phyloP scores from a whole-genome alignment of 2,329 filamentous ascomycete genomes.

The Colletotrichum lindemuthianum region DNA sequence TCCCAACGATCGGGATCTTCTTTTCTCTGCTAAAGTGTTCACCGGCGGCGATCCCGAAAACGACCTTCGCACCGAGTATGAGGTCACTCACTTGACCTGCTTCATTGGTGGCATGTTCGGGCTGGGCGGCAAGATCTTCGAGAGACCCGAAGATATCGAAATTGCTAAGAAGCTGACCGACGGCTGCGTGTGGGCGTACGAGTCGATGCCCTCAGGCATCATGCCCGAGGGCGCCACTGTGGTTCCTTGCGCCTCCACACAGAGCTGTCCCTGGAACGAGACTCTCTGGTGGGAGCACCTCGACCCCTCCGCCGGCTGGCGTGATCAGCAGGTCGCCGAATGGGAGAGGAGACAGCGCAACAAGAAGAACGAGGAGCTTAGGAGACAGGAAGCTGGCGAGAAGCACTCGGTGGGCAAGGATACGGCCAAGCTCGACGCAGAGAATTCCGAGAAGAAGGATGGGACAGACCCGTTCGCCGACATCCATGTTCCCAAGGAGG shows the following conservation, averaged over 20 bases:
- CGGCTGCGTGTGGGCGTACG: conserved; percentile 77
- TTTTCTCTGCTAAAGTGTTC: conserved; percentile 74
- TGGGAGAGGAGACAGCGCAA: conserved; percentile 56
- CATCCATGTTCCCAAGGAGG: conserved; percentile 26
- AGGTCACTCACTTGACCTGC: conserved; percentile 72
- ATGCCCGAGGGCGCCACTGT: conserved; percentile 69
- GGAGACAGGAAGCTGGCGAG: conserved; percentile 33
- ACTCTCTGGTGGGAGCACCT: conserved; percentile 60
- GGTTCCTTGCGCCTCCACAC: conserved; percentile 57
- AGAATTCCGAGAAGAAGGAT: conserved; percentile 12
- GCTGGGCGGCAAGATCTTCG: conserved; percentile 71
- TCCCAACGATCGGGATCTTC: conserved; percentile 72
- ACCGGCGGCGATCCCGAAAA: conserved; percentile 54
- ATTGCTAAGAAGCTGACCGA: conserved; percentile 71
- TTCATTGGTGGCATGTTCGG: conserved; percentile 78
- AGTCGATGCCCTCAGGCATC: conserved; percentile 66
- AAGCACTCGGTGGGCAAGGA: conserved; percentile 11
- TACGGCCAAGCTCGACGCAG: conserved; percentile 7
- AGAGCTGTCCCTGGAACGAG: conserved; percentile 64
- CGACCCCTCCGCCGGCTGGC: conserved; percentile 56
- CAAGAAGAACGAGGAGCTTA: conserved; percentile 41
- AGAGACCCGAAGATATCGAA: conserved; percentile 67
- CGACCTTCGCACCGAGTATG: conserved; percentile 62
- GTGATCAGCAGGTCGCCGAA: conserved; percentile 53
- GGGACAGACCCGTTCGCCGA: conserved; percentile 24